Conservation (phyloP, 495 filamentous ascomycete genomes). For the Neurospora sp. region DNA sequence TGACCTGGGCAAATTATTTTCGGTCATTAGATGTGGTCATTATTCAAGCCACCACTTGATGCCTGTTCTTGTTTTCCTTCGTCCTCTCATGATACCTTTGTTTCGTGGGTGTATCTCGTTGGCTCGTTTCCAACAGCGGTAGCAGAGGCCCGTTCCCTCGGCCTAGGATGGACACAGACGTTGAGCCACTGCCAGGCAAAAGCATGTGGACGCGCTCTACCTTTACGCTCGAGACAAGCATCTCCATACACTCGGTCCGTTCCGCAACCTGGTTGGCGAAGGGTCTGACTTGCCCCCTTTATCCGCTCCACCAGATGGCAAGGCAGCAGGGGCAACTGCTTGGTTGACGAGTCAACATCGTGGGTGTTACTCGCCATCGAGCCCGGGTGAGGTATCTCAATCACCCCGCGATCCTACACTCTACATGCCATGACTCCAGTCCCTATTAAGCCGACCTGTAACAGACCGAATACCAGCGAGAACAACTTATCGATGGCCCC, state of each 20-base stretch:
- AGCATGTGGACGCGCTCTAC: not conserved
- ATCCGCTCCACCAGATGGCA: not conserved
- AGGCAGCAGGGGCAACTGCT: not conserved
- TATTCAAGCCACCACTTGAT: not conserved
- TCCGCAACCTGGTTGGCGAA: not conserved
- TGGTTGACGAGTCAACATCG: not conserved
- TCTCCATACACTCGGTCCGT: not conserved
- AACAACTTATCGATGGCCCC: not conserved
- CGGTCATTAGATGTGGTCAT: not conserved
- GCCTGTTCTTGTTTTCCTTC: not conserved
- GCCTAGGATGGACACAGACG: not conserved
- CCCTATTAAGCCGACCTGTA: not conserved
- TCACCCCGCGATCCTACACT: not conserved
- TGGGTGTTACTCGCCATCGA: not conserved
- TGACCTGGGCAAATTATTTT: not conserved
- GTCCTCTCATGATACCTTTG: not conserved
- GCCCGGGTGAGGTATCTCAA: not conserved
- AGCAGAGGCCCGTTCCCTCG: not conserved
- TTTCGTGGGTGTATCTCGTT: not conserved
- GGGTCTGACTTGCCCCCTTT: not conserved
- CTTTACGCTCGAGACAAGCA: not conserved
- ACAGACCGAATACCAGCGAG: not conserved
- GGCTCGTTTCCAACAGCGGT: not conserved
- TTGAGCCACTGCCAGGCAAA: not conserved
- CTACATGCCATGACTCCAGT: not conserved